These are phyloP conservation scores for Leishmania amazonensis DNA, from an alignment of 208 protist species.

Conservation along the genomic window DNA sequence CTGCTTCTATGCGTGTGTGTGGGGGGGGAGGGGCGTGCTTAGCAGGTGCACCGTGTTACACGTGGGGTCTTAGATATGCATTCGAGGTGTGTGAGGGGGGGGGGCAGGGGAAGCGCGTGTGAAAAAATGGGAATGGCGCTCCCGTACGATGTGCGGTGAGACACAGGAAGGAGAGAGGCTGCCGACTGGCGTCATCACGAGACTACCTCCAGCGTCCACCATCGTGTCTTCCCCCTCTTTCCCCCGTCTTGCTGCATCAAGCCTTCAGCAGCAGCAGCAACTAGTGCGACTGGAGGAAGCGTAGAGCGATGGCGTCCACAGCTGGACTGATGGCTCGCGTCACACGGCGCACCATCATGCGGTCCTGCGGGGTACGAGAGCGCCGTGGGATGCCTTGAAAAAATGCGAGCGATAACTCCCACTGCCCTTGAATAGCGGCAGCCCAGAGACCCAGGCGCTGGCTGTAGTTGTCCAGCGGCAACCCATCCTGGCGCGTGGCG, in stretches of 20 bases:
- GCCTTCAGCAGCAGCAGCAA: neutral
- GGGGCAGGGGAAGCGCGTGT: neutral
- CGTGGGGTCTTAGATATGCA: neutral
- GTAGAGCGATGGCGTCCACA: slow-evolving; percentile 61
- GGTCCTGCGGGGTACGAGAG: slow-evolving; percentile 65
- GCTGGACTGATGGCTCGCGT: slow-evolving; percentile 50
- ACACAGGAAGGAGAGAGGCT: neutral
- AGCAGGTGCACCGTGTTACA: neutral
- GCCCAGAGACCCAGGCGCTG: slow-evolving; percentile 76
- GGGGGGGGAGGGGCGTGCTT: neutral
- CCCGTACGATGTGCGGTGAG: neutral
- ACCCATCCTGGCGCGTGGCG: slow-evolving; percentile 61
- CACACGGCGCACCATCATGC: slow-evolving; percentile 61
- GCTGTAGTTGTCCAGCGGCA: slow-evolving; percentile 76
- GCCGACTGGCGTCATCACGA: neutral
- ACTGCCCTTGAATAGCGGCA: slow-evolving; percentile 65
- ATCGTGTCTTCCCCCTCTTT: neutral
- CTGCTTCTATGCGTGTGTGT: neutral
- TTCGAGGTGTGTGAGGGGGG: neutral
- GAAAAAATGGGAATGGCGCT: neutral
- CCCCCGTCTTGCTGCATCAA: neutral
- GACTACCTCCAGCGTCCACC: neutral
- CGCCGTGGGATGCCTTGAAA: slow-evolving; percentile 48
- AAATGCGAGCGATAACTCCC: slow-evolving; percentile 66
- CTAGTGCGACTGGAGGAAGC: slow-evolving; percentile 56